Base-by-base conservation (phyloP, 2,329 filamentous ascomycete species). In the Graphium sp. region DNA sequence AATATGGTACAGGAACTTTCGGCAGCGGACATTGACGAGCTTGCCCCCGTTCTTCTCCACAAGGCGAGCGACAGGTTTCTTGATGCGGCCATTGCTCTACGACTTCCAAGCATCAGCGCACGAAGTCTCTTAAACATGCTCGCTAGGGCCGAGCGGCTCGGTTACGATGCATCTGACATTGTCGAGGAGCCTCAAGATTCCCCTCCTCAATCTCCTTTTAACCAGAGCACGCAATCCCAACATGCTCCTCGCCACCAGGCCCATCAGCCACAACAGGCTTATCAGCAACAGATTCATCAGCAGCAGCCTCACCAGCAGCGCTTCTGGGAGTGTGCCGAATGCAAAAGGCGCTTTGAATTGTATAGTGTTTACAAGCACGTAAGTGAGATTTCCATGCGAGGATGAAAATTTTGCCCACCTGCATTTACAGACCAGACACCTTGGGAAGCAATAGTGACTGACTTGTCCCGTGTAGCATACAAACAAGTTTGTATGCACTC, bases 41-140 rank as follows among this genome's bases (percentile, higher is more conserved):
- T 32, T 15, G 26, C 29, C n/a, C 11, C 30, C 7, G 3, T 21
- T 8, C 28, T 71, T 17, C 42, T 70, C 5, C 35, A 45, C 26
- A 62, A 56, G 29, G 57, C 53, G 10, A 63, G 62, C 36, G 45
- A 59, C 18, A 32, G 36, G 2, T 67, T 72, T 30, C 50, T 71
- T 2, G 66, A 70, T 39, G 55, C 50, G 30, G 62, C 56, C 4
- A 40, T 72, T n/a, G 57, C 60, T 12, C 50, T 45, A 30, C 60
- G 66, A 0, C 49, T 72, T 4, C 51, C 53, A 25, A 66, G 61
- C 2, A 70, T 72, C 29, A 55, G 57, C 7, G 64, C 63, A 1
- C 56, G 62, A 16, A 53, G 58, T 10, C 53, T 72, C 4, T 60
- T 72, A 30, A 69, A 70, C 32, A 61, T 64, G 10, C 52, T 72